Evolutionary conservation across 2,329 filamentous ascomycete genomes (phyloP), one percentile per base, ranked within the genome.

Genomic region (Colletotrichum musae): DNA sequence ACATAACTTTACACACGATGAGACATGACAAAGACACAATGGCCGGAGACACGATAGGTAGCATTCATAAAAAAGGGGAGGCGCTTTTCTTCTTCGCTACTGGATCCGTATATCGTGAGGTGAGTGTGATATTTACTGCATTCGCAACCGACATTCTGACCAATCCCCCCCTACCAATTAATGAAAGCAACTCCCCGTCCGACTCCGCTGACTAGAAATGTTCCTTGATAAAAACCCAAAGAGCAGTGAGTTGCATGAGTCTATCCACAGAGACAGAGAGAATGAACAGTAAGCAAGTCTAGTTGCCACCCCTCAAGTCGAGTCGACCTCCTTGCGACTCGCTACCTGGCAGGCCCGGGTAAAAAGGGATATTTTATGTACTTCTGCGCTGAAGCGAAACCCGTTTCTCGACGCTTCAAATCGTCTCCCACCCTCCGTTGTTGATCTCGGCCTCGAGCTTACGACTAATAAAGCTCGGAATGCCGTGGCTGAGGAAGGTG

Each of bases 361-460:
- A 36, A 24, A 24, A 24, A 7, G 32, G 7, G 32, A 36, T 36
- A 10, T 50, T 24, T 21, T 21, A 50, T 21, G 6, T 13, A 50
- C 21, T 12, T 50, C 4, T 50, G 47, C 10, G 47, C n/a, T 6
- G 13, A 18, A n/a, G 5, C 6, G 2, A 50, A 6, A 3, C 18
- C 47, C 47, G 2, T 24, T 50, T 2, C 47, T 24, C 18, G 3
- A n/a, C 21, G 47, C 21, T 50, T 50, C 74, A 88, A 60, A 90
- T 86, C n/a, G 90, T 98, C 83, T 99, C 96, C 96, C 96, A 99
- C 0, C 96, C 96, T 0, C 96, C 96, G 75, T 94, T 98, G 78
- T 99, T 99, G 52, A 98, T 94, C 79, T 99, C 96, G 15, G 94
- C 92, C 84, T 99, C 96, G 73, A 99, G 81, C 80, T 94, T 95